These are phyloP conservation scores for Ambrosiella beaveri DNA, from an alignment of 2,329 filamentous ascomycete genomes.

Conservation along the genomic window DNA sequence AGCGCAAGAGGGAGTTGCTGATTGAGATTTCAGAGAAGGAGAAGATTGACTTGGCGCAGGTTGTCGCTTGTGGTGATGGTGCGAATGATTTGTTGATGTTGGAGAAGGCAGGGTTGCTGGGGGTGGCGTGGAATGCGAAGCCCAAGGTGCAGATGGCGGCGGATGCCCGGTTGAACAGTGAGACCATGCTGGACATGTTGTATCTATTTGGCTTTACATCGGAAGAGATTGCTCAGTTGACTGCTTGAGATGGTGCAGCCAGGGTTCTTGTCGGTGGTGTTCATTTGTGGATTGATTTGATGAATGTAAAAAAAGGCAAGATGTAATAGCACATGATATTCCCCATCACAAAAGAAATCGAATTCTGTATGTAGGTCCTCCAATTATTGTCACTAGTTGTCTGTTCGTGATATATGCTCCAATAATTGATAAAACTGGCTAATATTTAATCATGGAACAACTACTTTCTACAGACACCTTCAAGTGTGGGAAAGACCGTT, in stretches of 20 bases:
- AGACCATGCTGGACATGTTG: slow-evolving; percentile 52
- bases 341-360: no score
- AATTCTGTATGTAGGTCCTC: no score
- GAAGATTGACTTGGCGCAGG: slow-evolving; percentile 45
- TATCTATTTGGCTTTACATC: slow-evolving; percentile 56
- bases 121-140: slow-evolving; percentile 74
- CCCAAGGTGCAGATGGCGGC: slow-evolving; percentile 65
- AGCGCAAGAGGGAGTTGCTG: slow-evolving; percentile 57
- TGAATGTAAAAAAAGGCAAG: no score
- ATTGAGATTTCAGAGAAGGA: slow-evolving; percentile 53
- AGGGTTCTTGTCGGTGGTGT: no score
- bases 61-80: slow-evolving; percentile 62
- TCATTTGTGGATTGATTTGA: no score
- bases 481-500: slow-evolving; percentile 13
- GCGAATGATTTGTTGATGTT: slow-evolving; percentile 76
- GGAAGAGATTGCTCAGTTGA: slow-evolving; percentile 40
- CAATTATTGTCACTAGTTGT: no score
- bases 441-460: background rate
- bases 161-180: slow-evolving; percentile 52
- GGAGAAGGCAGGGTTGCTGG: slow-evolving; percentile 47
- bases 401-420: no score
- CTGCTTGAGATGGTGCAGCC: slow-evolving; percentile 15
- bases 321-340: no score
- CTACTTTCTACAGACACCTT: background rate
- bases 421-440: background rate